Base-by-base conservation (phyloP, 106 monocot genomes). In the Dendrobium catenatum region DNA sequence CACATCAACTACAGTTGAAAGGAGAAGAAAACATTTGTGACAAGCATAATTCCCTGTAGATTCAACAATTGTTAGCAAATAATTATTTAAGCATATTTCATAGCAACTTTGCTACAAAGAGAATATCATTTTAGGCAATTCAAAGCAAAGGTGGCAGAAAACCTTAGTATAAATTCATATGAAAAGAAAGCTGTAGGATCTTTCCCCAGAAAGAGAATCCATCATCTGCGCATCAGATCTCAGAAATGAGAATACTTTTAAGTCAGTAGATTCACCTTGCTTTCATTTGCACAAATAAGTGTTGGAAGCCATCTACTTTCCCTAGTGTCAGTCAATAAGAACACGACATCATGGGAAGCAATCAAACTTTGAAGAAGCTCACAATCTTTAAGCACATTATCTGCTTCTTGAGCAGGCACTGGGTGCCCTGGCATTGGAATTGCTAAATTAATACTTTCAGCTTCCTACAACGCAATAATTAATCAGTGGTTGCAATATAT, bases 371-470 rank as follows among this genome's bases (percentile, higher is more conserved):
- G 84, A 80, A 99, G 88, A 29, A 55, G 77, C 33, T 85, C 84
- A 80, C 99, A 99, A 75, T 89, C 88, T 82, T 95, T 91, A 85
- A 93, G 56, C 29, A 99, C 88, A 67, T 64, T 73, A 46, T 80
- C 80, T 59, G 76, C 68, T 86, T 95, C 99, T 80, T 86, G 85
- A 11, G 75, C 61, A 85, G 93, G 67, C 55, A 93, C 83, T 24
- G 95, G 93, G 85, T 99, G 95, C 55, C 99, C 99, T 64, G 99
- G 99, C 99, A 95, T 99, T 20, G 95, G 93, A 89, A 99, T 99
- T 77, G 88, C 83, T 74, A 99, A 74, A 49, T 46, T 55, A 88
- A 99, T 49, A 68, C 95, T 93, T 87, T 89, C 90, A 46, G 90
- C 86, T 85, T 95, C 91, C 99, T 99, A 75, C 70, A 79, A 59